Conservation (phyloP, 148 eudicot species). For the Heliosperma pusillum region DNA sequence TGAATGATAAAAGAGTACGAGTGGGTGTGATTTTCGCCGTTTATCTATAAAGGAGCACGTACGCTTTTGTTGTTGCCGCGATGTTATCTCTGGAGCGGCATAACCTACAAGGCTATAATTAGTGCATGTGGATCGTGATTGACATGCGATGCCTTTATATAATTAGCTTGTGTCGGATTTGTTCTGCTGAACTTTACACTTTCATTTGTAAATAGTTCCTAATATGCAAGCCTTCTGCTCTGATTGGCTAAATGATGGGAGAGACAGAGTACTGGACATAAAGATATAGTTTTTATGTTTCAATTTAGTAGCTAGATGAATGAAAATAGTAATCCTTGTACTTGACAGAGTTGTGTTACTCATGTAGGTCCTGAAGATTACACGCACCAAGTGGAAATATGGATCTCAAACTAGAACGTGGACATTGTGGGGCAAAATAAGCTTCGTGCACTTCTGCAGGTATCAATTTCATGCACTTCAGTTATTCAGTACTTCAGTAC, state of each 20-base stretch:
- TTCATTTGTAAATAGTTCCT: not conserved
- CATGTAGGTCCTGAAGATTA: not conserved
- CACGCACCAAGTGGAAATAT: not conserved
- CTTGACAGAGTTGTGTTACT: slow-evolving; percentile 1
- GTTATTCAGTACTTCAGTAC: too few relatives aligned
- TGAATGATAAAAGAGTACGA: not conserved
- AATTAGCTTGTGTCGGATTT: not conserved
- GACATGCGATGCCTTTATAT: not conserved
- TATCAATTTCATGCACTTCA: not conserved
- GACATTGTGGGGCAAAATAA: not conserved
- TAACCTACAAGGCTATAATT: not conserved
- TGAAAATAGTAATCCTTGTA: slow-evolving; percentile 9
- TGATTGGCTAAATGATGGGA: slow-evolving; percentile 11
- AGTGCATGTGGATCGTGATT: not conserved
- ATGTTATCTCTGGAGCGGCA: not conserved
- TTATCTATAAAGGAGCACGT: not conserved
- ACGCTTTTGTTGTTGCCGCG: not conserved
- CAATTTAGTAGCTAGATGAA: slow-evolving; percentile 13
- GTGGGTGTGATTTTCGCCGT: not conserved
- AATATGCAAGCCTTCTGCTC: not conserved
- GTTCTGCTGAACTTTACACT: not conserved
- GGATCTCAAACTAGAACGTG: not conserved
- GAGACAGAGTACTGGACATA: slow-evolving; percentile 3
- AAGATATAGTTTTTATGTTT: slow-evolving; percentile 15
- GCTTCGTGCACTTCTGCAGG: slow-evolving; percentile 9